A percentile compares a stretch with the other conserved stretches of the same genome.
These are phyloP conservation scores for Exophiala dermatitidis DNA, from an alignment of 2,329 filamentous ascomycete species.

Conservation along the genomic window DNA sequence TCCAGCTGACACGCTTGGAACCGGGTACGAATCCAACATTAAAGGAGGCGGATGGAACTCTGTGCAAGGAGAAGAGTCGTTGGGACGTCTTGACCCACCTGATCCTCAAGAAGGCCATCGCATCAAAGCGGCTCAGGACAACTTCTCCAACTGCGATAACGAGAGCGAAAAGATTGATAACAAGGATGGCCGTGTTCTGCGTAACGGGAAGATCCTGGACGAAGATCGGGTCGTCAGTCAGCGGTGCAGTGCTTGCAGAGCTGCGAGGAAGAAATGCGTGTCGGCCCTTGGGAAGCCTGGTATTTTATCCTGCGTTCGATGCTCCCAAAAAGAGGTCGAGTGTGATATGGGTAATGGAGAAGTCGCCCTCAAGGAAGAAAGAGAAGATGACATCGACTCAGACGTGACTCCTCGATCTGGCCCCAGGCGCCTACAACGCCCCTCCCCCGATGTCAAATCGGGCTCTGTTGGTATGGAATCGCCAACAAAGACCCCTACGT, in stretches of 20 bases:
- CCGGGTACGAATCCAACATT: not conserved
- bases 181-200: slow-evolving; percentile 5
- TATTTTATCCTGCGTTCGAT: not conserved
- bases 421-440: not conserved
- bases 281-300: not conserved
- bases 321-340: not conserved
- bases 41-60: not conserved
- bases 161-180: slow-evolving; percentile 13
- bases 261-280: slow-evolving; percentile 2
- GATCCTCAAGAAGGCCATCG: not conserved
- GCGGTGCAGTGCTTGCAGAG: not conserved
- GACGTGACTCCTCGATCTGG: not conserved
- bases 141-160: slow-evolving; percentile 10
- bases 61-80: not conserved
- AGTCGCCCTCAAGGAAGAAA: not conserved
- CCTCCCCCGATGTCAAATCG: no score
- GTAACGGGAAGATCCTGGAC: not conserved
- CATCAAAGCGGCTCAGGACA: not conserved
- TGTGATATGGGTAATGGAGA: not conserved
- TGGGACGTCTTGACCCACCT: not conserved
- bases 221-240: not conserved
- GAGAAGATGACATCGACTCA: not conserved
- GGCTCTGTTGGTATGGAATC: no score
- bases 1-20: not conserved
- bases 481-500: not conserved